Percentiles rank a stretch among this genome's conserved stretches.
Conservation (phyloP, 83 land plant species). For the Picea abies region DNA sequence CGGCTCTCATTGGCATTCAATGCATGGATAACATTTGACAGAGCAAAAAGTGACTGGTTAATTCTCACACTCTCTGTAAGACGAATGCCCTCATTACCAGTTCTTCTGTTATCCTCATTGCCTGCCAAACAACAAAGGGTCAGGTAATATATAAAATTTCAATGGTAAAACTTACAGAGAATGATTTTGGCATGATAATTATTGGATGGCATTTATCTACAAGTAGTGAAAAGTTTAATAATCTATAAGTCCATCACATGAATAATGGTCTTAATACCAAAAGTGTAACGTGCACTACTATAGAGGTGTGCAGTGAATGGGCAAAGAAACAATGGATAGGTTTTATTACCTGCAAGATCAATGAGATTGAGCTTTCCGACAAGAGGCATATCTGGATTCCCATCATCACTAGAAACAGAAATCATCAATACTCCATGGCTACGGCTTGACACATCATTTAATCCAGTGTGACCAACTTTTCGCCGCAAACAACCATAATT, state of each 20-base stretch:
- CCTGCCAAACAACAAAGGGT: constrained; percentile 41
- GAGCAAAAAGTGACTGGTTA: constrained; percentile 88
- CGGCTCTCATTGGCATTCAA: constrained; percentile 73
- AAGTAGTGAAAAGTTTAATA: background rate
- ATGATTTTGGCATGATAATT: background rate
- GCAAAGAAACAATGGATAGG: background rate
- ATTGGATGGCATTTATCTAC: background rate
- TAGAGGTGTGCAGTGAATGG: background rate
- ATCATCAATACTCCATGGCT: constrained; percentile 87
- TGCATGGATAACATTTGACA: constrained; percentile 94
- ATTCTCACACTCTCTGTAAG: constrained; percentile 86
- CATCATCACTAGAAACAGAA: constrained; percentile 44
- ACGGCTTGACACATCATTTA: constrained; percentile 93
- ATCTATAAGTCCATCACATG: background rate
- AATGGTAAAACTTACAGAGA: background rate
- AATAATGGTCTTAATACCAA: background rate
- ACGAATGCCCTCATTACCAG: constrained; percentile 87
- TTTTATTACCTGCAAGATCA: constrained; percentile 85
- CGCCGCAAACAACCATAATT: constrained; percentile 59
- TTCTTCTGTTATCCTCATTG: constrained; percentile 86
- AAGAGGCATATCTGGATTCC: constrained; percentile 13
- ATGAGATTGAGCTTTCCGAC: constrained; percentile 89
- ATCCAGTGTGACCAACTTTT: constrained; percentile 79
- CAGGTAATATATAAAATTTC: constrained; percentile 3
- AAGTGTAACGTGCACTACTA: background rate